phyloP scores from a whole-genome alignment of 306 rosid species.

The Cicer cuneatum region DNA sequence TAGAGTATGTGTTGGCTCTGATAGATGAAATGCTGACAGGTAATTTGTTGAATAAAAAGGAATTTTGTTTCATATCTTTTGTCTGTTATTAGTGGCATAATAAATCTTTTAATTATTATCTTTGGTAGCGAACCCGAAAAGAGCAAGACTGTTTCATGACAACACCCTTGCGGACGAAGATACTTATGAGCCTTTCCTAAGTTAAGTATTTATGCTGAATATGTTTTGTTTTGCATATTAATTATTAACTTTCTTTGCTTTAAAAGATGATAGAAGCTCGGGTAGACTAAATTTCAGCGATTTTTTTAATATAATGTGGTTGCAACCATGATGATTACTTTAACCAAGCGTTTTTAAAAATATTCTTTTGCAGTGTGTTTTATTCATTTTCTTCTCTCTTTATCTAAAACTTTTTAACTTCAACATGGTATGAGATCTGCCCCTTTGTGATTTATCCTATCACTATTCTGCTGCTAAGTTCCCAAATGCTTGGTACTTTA shows the following conservation, averaged over 20 bases:
- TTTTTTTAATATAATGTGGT: slow-evolving; percentile 7
- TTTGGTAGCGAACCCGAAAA: slow-evolving; percentile 81
- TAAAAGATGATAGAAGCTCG: slow-evolving; percentile 13
- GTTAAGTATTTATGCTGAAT: slow-evolving; percentile 58
- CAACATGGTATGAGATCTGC: neutral
- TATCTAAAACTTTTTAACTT: neutral
- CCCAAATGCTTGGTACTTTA: neutral
- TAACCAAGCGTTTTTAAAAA: neutral
- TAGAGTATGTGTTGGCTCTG: slow-evolving; percentile 88
- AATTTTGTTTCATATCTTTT: neutral
- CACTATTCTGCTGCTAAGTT: neutral
- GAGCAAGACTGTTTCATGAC: slow-evolving; percentile 92
- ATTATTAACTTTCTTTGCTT: slow-evolving; percentile 15
- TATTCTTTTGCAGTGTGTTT: slow-evolving; percentile 16
- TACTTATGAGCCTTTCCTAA: slow-evolving; percentile 88
- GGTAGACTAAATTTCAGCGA: neutral
- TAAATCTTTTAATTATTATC: slow-evolving; percentile 35
- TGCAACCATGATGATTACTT: slow-evolving; percentile 29
- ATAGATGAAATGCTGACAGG: slow-evolving; percentile 93
- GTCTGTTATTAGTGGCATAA: slow-evolving; percentile 20
- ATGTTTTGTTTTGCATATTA: slow-evolving; percentile 34
- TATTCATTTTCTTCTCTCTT: neutral
- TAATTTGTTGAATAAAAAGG: slow-evolving; percentile 37
- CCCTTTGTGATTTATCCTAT: neutral
- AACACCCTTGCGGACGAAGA: slow-evolving; percentile 72